phyloP scores from a whole-genome alignment of 805 yeast species.

The Ogataea henricii region DNA sequence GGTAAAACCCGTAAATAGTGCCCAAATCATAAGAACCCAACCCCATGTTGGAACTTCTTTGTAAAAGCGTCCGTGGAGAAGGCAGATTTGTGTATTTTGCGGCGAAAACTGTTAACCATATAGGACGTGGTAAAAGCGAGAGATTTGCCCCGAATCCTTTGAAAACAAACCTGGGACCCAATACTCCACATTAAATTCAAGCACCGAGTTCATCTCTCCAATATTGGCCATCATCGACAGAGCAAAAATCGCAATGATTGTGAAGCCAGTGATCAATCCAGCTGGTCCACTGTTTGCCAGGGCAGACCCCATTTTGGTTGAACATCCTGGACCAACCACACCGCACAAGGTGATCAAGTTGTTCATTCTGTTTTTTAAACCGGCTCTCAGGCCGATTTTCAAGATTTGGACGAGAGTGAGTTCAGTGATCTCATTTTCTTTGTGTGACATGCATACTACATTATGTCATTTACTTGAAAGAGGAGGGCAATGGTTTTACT shows the following conservation, averaged over 20 bases:
- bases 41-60: too few species aligned
- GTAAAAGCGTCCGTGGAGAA: too few species aligned
- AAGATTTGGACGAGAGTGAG: background rate
- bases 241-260: constrained; percentile 53
- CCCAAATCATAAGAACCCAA: too few species aligned
- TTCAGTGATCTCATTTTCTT: too few species aligned
- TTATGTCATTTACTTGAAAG: too few species aligned
- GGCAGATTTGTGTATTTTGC: too few species aligned
- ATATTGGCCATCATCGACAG: constrained; percentile 55
- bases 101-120: too few species aligned
- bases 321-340: constrained; percentile 59
- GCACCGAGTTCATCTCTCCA: constrained; percentile 51
- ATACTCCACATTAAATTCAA: constrained; percentile 57
- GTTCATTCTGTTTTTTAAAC: constrained; percentile 51
- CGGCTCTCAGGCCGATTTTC: constrained; percentile 28
- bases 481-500: too few species aligned
- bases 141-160: constrained; percentile 59
- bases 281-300: constrained; percentile 52
- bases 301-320: constrained; percentile 51
- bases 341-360: constrained; percentile 57
- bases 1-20: too few species aligned
- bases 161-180: constrained; percentile 53
- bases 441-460: too few species aligned
- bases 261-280: constrained; percentile 49
- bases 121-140: too few species aligned